Conservation (phyloP, 2,329 filamentous ascomycete genomes). For the Aureobasidium mangrovei region DNA sequence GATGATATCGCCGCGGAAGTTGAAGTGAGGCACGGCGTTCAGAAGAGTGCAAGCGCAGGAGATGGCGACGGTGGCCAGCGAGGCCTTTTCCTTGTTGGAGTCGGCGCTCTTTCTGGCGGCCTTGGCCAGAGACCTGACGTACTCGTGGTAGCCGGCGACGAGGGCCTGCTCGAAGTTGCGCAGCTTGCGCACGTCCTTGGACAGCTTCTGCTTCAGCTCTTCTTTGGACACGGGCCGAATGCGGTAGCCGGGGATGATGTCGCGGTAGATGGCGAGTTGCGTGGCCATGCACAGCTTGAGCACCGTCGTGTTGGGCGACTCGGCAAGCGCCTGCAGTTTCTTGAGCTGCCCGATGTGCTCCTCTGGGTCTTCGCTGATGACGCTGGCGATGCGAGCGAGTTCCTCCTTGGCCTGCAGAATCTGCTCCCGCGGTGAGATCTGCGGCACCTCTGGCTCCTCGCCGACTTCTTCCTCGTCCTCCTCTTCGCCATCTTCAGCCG, state of each 20-base stretch:
- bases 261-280: constrained; percentile 85
- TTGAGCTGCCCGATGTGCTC: constrained; percentile 77
- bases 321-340: constrained; percentile 63
- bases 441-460: constrained; percentile 45
- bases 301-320: constrained; percentile 61
- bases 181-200: constrained; percentile 79
- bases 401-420: constrained; percentile 86
- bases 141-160: constrained; percentile 74
- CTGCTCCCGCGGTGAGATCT: constrained; percentile 66
- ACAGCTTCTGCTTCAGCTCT: constrained; percentile 67
- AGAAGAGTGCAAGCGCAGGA: constrained; percentile 78
- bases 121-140: constrained; percentile 68
- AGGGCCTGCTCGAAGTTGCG: constrained; percentile 81
- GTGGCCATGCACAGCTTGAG: constrained; percentile 80
- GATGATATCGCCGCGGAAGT: constrained; percentile 80
- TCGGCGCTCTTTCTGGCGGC: constrained; percentile 17
- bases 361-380: constrained; percentile 87
- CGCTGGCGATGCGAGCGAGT: constrained; percentile 68
- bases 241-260: constrained; percentile 91
- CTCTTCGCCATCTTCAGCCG: constrained; percentile 27
- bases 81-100: constrained; percentile 24
- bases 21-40: constrained; percentile 85
- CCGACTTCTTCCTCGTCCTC: constrained; percentile 41
- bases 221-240: constrained; percentile 77
- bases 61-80: constrained; percentile 66